These are phyloP conservation scores for Coccinonectria pachysandricola DNA, from an alignment of 2,329 filamentous ascomycete species.

Conservation along the genomic window DNA sequence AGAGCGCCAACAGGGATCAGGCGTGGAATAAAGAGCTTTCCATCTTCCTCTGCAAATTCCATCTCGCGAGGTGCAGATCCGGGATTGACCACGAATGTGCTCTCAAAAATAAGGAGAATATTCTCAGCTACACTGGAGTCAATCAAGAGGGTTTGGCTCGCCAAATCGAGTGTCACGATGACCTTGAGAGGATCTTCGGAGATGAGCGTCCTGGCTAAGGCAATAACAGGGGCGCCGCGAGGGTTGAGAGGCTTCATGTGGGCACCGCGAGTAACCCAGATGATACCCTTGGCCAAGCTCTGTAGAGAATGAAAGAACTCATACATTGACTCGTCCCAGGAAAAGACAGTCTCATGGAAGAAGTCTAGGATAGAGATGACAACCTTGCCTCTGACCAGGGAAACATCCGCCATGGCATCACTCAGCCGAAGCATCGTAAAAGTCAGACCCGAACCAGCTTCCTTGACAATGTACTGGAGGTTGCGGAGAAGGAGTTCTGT, in stretches of 20 bases:
- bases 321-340: constrained; percentile 31
- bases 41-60: constrained; percentile 32
- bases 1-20: constrained; percentile 29
- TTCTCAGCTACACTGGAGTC: constrained; percentile 5
- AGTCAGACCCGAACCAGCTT: no score
- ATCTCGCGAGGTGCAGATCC: constrained; percentile 22
- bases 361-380: constrained; percentile 40
- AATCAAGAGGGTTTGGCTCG: constrained; percentile 10
- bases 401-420: constrained; percentile 7
- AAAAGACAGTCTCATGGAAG: constrained; percentile 24
- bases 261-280: constrained; percentile 39
- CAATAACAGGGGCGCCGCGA: constrained; percentile 30
- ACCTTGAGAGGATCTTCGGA: constrained; percentile 37
- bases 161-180: constrained; percentile 35
- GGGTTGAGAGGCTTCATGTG: constrained; percentile 27
- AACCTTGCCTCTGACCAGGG: constrained; percentile 15
- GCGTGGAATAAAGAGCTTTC: constrained; percentile 33
- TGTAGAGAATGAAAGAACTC: constrained; percentile 30
- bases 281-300: constrained; percentile 24
- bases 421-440: no score
- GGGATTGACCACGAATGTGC: constrained; percentile 10
- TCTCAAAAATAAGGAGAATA: constrained; percentile 18
- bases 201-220: constrained; percentile 35
- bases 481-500: constrained; percentile 4
- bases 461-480: no score